Conservation (phyloP, 2,329 filamentous ascomycete genomes). For the Alternaria rosae region DNA sequence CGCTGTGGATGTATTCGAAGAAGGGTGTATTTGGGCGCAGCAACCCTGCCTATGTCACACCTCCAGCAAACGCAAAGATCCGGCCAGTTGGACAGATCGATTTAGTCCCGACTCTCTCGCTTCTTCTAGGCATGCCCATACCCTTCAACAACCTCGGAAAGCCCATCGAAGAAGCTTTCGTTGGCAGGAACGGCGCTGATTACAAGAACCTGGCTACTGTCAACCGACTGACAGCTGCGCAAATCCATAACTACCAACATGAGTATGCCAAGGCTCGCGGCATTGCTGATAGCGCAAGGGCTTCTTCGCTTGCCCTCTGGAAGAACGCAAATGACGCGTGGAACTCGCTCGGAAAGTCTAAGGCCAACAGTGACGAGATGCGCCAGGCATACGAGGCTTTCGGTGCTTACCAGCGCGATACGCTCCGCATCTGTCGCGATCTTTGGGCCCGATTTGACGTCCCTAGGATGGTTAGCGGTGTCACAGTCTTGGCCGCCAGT, state of each 20-base stretch:
- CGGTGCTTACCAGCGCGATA: conserved; percentile 77
- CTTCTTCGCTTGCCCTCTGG: conserved; percentile 67
- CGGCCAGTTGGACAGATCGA: conserved; percentile 86
- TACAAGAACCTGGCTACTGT: conserved; percentile 81
- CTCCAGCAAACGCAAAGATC: conserved; percentile 76
- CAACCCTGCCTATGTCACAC: conserved; percentile 63
- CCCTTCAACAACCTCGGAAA: conserved; percentile 95
- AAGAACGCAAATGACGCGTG: conserved; percentile 63
- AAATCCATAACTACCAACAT: conserved; percentile 86
- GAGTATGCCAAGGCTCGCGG: conserved; percentile 80
- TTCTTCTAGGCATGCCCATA: conserved; percentile 89
- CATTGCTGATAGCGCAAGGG: conserved; percentile 66
- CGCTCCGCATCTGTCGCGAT: conserved; percentile 77
- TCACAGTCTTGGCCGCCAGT: conserved; percentile 72
- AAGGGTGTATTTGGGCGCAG: conserved; percentile 82
- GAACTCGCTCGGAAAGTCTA: conserved; percentile 51
- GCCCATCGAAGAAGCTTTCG: conserved; percentile 93
- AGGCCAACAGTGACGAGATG: conserved; percentile 48
- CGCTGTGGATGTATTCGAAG: conserved; percentile 98
- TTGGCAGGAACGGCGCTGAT: conserved; percentile 70
- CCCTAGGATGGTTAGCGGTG: conserved; percentile 81
- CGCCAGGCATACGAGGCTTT: conserved; percentile 65
- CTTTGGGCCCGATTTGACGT: conserved; percentile 95
- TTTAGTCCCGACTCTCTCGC: conserved; percentile 86
- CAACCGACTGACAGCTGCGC: conserved; percentile 78